A percentile compares a stretch with the other conserved stretches of the same genome.
These are phyloP conservation scores for Pseudocercospora ulei DNA, from an alignment of 2,329 filamentous ascomycete genomes.

Conservation along the genomic window DNA sequence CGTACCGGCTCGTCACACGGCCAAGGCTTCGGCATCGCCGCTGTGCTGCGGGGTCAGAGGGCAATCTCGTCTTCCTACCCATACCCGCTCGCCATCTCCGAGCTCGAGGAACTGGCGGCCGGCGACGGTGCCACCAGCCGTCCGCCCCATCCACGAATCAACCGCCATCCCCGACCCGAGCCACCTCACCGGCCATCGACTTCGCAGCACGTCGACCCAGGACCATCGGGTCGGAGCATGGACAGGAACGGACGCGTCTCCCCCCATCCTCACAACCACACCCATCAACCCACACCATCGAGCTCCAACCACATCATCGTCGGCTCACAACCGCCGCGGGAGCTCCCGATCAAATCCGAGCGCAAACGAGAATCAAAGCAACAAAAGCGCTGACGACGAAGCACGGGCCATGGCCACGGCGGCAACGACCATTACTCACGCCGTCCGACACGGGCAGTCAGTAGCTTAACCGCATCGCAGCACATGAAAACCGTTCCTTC, in stretches of 20 bases:
- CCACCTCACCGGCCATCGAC: not conserved
- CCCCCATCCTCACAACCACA: not conserved
- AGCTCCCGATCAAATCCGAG: not conserved
- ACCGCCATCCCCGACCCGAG: not conserved
- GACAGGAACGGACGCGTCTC: not conserved
- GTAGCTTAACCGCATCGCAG: no score
- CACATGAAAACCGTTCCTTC: no score
- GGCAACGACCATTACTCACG: not conserved
- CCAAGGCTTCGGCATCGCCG: not conserved
- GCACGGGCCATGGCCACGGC: no score
- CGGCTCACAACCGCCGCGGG: slow-evolving; percentile 1
- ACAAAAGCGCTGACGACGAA: no score
- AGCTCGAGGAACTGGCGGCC: not conserved
- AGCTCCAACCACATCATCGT: not conserved
- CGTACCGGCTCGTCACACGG: not conserved
- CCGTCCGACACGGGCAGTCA: no score
- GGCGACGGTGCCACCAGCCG: not conserved
- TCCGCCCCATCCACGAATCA: not conserved
- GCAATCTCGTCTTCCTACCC: not conserved
- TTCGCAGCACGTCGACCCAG: not conserved
- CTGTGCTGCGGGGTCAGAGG: not conserved
- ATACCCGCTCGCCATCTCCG: not conserved
- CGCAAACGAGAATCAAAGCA: no score
- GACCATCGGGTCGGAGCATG: not conserved
- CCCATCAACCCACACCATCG: not conserved